Evolutionary conservation across 345 rosid species (phyloP).

Genomic region (Erucastrum elatum): DNA sequence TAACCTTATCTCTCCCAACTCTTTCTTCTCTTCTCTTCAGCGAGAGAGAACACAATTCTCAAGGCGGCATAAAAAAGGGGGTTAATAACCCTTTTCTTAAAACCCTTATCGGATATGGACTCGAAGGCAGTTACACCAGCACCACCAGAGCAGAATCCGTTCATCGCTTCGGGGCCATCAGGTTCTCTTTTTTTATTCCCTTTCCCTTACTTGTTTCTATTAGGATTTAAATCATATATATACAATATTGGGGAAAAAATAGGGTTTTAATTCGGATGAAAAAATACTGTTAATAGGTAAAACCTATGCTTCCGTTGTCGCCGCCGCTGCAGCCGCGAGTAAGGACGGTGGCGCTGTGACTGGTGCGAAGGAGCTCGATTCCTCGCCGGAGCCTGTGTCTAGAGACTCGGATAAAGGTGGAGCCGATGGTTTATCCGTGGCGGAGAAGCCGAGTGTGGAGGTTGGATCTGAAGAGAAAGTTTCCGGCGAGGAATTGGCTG

Average conservation of each 20-base stretch:
- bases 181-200: too few relatives aligned
- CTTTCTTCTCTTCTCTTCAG: constrained; percentile 23
- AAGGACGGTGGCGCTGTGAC: constrained; percentile 49
- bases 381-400: constrained; percentile 36
- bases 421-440: not conserved
- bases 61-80: constrained; percentile 4
- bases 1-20: constrained; percentile 41
- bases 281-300: constrained; percentile 17
- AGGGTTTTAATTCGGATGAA: constrained; percentile 30
- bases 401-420: constrained; percentile 17
- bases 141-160: constrained; percentile 32
- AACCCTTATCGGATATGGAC: constrained; percentile 48
- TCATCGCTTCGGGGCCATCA: constrained; percentile 39
- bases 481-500: constrained; percentile 14
- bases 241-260: not conserved
- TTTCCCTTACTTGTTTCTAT: constrained; percentile 5
- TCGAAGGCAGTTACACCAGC: constrained; percentile 39
- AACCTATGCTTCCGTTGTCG: constrained; percentile 39
- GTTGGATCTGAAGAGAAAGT: constrained; percentile 8
- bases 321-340: constrained; percentile 35
- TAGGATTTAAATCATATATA: constrained; percentile 21
- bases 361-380: constrained; percentile 53
- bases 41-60: constrained; percentile 27
- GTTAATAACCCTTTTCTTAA: not conserved
- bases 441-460: not conserved